Base-by-base conservation (phyloP, 2,329 filamentous ascomycete species). In the Neofusicoccum ribis region DNA sequence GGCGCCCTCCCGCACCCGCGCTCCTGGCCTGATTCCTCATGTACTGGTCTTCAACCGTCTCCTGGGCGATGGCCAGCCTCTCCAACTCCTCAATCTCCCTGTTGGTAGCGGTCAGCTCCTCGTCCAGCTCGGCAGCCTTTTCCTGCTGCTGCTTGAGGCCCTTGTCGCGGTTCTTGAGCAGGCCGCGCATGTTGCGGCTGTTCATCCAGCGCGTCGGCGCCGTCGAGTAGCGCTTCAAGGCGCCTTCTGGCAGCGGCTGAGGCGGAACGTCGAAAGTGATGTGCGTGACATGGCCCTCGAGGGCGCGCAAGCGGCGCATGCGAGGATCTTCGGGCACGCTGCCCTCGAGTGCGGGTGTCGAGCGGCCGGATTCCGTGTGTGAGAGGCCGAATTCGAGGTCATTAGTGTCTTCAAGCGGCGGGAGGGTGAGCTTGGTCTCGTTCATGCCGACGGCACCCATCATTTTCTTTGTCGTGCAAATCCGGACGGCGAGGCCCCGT, bases 181-280 rank as follows among this genome's bases (percentile, higher is more conserved):
- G 50, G 1, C n/a, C 17, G 5, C 50, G 23, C n/a, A 27, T 27
- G 12, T 47, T 39, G n/a, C 43, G 50, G 49, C 49, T 37, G 61
- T 64, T 64, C 39, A 64, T 37, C 61, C 61, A 64, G 15, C 50
- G 61, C 39, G 39, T 46, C 31, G 61, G 61, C 11, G 49, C 61
- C 31, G 49, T 54, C 17, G 39, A 7, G 27, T 63, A 54, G 39
- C 61, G 61, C 47, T 54, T 52, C 39, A 63, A 27, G n/a, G 39
- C 49, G 11, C 20, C 27, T 6, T 27, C 27, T 0, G 61, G 61
- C 49, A 63, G 49, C 27, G 49, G 47, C 39, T 44, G 37, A 4
- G 14, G 36, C 15, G 61, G 61, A 36, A 63, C 61, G 23, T 63
- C 41, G 61, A 63, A 63, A 2, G 44, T 43, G 17, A 62, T 9